Percentiles rank a stretch among this genome's conserved stretches.
Conservation (phyloP, 225 moss, liverwort and hornwort species). For the Sphagnum contortum region DNA sequence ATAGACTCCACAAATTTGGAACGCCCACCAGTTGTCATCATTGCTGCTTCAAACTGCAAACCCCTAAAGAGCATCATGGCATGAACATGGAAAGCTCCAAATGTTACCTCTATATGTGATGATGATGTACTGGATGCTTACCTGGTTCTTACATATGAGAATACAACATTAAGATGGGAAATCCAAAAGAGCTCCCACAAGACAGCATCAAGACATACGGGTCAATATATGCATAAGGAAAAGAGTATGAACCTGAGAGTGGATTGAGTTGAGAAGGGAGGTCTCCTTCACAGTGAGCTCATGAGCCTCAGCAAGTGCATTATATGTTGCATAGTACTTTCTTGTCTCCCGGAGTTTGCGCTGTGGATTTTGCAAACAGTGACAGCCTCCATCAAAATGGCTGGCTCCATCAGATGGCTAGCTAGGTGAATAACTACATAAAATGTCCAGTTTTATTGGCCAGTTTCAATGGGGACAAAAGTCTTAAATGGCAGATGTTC, state of each 20-base stretch:
- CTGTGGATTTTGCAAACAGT: conserved; percentile 22
- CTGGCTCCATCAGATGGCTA: background rate
- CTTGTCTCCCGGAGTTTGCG: conserved; percentile 94
- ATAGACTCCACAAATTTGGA: conserved; percentile 84
- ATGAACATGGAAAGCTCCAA: background rate
- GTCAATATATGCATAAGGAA: background rate
- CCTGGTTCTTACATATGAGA: background rate
- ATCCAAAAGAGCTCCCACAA: too few species aligned
- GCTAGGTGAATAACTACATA: too few species aligned
- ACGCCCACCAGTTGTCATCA: conserved; percentile 86
- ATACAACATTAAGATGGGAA: background rate
- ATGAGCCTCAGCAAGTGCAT: conserved; percentile 93
- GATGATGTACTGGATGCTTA: too few species aligned
- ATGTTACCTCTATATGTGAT: background rate
- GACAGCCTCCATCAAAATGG: background rate
- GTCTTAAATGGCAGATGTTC: too few species aligned
- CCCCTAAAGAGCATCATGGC: background rate
- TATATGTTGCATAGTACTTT: conserved; percentile 91
- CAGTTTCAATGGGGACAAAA: too few species aligned
- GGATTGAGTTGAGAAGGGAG: conserved; percentile 91
- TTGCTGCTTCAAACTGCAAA: conserved; percentile 89
- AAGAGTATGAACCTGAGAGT: conserved; percentile 49
- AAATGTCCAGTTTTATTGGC: too few species aligned
- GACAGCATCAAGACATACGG: background rate
- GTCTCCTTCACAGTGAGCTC: conserved; percentile 84